Percentiles rank a stretch among this genome's conserved stretches.
phyloP scores from a whole-genome alignment of 306 rosid species.

The Hippophae gyantsensis region DNA sequence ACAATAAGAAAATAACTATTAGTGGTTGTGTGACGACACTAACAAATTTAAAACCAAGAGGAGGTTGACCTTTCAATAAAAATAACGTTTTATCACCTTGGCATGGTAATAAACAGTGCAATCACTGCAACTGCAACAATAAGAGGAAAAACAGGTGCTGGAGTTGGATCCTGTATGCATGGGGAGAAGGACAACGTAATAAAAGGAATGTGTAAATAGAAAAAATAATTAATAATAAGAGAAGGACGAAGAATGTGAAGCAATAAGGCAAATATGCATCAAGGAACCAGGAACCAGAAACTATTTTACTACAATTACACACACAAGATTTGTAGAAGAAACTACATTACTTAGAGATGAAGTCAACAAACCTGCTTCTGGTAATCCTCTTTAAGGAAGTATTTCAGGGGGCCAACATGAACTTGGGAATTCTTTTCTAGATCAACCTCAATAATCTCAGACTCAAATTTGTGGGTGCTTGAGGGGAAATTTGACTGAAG shows the following conservation, averaged over 20 bases:
- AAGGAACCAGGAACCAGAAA: too few species aligned
- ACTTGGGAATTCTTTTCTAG: slow-evolving; percentile 58
- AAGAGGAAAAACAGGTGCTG: slow-evolving; percentile 89
- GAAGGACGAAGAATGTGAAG: not conserved
- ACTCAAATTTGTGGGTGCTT: slow-evolving; percentile 66
- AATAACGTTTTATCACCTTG: slow-evolving; percentile 46
- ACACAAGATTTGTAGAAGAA: not conserved
- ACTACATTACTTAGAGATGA: not conserved
- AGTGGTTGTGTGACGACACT: slow-evolving; percentile 6
- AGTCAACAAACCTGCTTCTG: slow-evolving; percentile 61
- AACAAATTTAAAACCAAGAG: slow-evolving; percentile 7
- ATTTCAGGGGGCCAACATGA: slow-evolving; percentile 86
- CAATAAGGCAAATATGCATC: too few species aligned
- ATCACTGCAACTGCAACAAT: slow-evolving; percentile 60
- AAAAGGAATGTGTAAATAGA: slow-evolving; percentile 1
- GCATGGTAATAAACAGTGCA: slow-evolving; percentile 59
- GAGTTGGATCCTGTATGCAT: slow-evolving; percentile 63
- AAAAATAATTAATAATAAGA: not conserved
- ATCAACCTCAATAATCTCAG: slow-evolving; percentile 75
- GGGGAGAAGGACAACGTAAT: slow-evolving; percentile 14
- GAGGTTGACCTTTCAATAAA: slow-evolving; percentile 3
- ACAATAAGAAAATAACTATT: slow-evolving; percentile 4
- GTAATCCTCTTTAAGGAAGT: slow-evolving; percentile 45
- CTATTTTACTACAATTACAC: not conserved
- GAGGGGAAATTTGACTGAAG: slow-evolving; percentile 58